Evolutionary conservation across 2,329 filamentous ascomycete species (phyloP).

Genomic region (Hymenoscyphus scutula): DNA sequence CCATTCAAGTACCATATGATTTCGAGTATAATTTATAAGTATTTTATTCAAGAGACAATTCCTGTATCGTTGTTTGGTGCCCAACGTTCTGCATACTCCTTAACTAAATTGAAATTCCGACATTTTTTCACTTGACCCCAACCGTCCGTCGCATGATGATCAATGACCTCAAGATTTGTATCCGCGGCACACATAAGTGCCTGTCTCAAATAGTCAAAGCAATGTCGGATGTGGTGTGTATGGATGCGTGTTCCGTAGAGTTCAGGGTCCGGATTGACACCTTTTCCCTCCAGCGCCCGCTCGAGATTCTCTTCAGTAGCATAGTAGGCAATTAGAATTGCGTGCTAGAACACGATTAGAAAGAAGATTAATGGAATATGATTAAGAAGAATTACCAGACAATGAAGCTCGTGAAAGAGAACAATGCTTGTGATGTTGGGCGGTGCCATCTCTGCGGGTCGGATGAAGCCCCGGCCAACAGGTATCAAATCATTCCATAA

Average conservation of each 20-base stretch:
- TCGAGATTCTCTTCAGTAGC: not conserved
- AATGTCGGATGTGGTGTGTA: slow-evolving; percentile 13
- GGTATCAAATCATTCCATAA: slow-evolving; percentile 14
- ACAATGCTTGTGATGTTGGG: not conserved
- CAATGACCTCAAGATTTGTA: slow-evolving; percentile 15
- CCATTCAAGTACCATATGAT: no score
- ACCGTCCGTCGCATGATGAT: not conserved
- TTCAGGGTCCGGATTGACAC: not conserved
- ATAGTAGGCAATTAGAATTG: slow-evolving; percentile 1
- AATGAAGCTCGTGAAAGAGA: slow-evolving; percentile 10
- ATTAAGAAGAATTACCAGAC: slow-evolving; percentile 4
- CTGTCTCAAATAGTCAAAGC: slow-evolving; percentile 18
- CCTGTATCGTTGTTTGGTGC: no score
- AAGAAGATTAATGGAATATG: not conserved
- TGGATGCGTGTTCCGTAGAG: not conserved
- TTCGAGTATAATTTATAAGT: not conserved
- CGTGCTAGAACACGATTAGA: not conserved
- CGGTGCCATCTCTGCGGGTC: not conserved
- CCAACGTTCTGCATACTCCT: slow-evolving; percentile 2
- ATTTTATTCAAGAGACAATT: not conserved
- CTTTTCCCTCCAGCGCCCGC: not conserved
- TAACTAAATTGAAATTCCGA: slow-evolving; percentile 7
- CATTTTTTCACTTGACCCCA: slow-evolving; percentile 7
- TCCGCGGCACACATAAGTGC: slow-evolving; percentile 19
- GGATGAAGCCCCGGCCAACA: not conserved